phyloP scores from a whole-genome alignment of 805 yeast genomes.

The Yarrowia sp. region DNA sequence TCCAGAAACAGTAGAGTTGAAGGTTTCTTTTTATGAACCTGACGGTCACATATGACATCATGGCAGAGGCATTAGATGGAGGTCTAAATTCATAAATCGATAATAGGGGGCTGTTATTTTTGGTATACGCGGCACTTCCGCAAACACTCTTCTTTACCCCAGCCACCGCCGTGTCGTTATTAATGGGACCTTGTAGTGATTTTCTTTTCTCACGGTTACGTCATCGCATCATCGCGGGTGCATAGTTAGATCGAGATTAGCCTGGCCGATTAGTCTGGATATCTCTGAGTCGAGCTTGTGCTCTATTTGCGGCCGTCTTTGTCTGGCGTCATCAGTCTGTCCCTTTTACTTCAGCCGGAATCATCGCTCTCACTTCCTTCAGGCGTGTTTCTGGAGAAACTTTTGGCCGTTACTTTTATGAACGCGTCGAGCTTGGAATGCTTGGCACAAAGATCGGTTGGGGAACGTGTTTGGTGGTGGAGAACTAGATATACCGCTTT shows the following conservation, averaged over 20 bases:
- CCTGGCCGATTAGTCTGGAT: too few species aligned
- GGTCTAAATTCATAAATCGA: not conserved
- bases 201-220: too few species aligned
- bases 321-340: not conserved
- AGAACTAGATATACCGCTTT: too few species aligned
- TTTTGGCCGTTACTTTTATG: not conserved
- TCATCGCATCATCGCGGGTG: not conserved
- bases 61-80: not conserved
- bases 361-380: not conserved
- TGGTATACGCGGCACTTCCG: not conserved
- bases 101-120: slow-evolving; percentile 11
- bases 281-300: not conserved
- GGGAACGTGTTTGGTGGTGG: too few species aligned
- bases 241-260: not conserved
- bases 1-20: not conserved
- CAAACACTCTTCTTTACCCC: too few species aligned
- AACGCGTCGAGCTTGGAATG: slow-evolving; percentile 4
- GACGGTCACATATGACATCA: not conserved
- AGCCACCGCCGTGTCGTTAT: not conserved
- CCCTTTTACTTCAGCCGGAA: not conserved
- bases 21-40: not conserved
- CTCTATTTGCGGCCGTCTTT: not conserved
- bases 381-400: not conserved
- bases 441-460: not conserved
- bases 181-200: too few species aligned